Conservation (phyloP, 352 stramenopile genomes). For the Aphanomyces cochlioides region DNA sequence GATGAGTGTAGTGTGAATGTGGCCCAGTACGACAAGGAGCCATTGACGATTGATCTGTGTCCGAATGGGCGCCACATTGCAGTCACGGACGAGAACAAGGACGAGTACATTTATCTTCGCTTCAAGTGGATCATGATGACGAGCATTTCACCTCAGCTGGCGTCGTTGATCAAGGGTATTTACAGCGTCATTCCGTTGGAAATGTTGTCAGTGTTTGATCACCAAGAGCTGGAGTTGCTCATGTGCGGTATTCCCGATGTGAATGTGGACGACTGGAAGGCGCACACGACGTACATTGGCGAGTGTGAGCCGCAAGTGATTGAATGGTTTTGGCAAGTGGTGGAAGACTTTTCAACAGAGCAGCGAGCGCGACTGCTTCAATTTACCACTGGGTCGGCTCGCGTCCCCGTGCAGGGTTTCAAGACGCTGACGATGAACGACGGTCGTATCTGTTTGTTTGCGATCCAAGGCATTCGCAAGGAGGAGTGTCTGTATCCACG, state of each 20-base stretch:
- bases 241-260: conserved; percentile 98
- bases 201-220: conserved; percentile 94
- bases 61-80: conserved; percentile 91
- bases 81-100: conserved; percentile 97
- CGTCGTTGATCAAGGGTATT: conserved; percentile 93
- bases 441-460: conserved; percentile 80
- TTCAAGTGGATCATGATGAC: conserved; percentile 83
- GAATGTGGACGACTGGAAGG: conserved; percentile 94
- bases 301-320: conserved; percentile 87
- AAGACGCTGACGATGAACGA: conserved; percentile 87
- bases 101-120: conserved; percentile 93
- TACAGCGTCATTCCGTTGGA: conserved; percentile 95
- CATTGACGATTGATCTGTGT: conserved; percentile 92
- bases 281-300: conserved; percentile 95
- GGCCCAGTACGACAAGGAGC: conserved; percentile 65
- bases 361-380: conserved; percentile 95
- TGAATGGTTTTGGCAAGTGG: conserved; percentile 97
- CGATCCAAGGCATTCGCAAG: conserved; percentile 77
- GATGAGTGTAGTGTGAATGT: conserved; percentile 51
- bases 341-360: conserved; percentile 91
- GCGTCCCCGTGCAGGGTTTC: conserved; percentile 88
- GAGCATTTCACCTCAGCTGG: conserved; percentile 85
- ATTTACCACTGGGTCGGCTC: conserved; percentile 96
- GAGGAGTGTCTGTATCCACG: conserved; percentile 79
- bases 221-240: conserved; percentile 96